Conservation (phyloP, 1,284 basidiomycete species). For the Sporisorium exsertum region DNA sequence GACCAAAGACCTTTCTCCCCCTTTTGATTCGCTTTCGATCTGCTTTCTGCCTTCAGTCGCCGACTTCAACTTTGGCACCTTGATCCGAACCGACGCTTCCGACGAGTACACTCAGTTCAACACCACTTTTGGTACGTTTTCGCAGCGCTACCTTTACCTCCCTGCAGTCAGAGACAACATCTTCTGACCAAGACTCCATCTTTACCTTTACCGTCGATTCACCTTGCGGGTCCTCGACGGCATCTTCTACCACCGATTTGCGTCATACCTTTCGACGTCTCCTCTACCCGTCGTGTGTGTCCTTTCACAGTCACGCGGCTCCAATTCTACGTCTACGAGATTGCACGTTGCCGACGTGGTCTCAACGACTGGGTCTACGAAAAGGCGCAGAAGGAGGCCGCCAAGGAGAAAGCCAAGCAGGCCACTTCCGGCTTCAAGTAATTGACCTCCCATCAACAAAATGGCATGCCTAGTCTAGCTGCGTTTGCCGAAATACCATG, state of each 20-base stretch:
- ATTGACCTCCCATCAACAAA: not conserved
- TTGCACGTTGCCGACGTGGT: conserved; percentile 89
- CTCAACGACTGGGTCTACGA: conserved; percentile 83
- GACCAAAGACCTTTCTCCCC: not conserved
- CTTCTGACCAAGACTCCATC: conserved; percentile 14
- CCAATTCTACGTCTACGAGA: conserved; percentile 94
- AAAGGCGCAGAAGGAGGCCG: conserved; percentile 62
- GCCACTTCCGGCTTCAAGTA: conserved; percentile 32
- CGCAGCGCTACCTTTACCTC: not conserved
- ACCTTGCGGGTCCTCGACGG: not conserved
- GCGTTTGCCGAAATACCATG: conserved; percentile 9
- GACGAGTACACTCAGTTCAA: conserved; percentile 91
- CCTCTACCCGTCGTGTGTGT: conserved; percentile 55
- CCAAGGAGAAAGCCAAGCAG: conserved; percentile 58
- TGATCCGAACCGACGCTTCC: conserved; percentile 84
- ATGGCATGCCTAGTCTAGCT: not conserved
- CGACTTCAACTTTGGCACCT: conserved; percentile 96
- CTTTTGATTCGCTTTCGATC: not conserved
- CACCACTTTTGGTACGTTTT: conserved; percentile 87
- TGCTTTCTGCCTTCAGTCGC: conserved; percentile 72
- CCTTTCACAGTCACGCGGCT: conserved; percentile 70
- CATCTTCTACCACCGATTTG: not conserved
- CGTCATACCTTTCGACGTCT: not conserved
- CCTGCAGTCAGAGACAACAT: not conserved
- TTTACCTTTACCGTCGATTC: not conserved